Conservation (phyloP, 2,329 filamentous ascomycete species). For the Trichoderma guizhouense region DNA sequence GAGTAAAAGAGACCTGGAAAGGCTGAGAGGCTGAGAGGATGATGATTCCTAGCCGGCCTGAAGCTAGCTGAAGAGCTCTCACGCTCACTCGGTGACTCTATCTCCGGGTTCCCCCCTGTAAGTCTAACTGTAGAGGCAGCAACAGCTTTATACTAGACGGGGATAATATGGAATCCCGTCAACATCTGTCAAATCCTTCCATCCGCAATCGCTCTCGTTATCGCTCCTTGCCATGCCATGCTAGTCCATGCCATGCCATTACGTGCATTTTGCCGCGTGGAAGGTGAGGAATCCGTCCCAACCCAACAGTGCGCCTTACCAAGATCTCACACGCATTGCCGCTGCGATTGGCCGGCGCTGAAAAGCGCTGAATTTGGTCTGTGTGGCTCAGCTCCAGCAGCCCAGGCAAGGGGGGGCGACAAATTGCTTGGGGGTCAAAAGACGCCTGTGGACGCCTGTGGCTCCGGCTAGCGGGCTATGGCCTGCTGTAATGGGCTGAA, state of each 20-base stretch:
- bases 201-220: neutral
- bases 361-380: neutral
- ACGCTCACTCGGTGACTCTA: neutral
- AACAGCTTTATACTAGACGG: too few species aligned
- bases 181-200: neutral
- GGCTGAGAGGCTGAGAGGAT: neutral
- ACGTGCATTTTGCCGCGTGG: slow-evolving; percentile 2
- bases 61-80: neutral
- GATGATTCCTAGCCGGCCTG: neutral
- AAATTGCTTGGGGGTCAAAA: neutral
- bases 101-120: neutral
- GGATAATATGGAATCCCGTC: neutral
- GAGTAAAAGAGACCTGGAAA: neutral
- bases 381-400: neutral
- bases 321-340: neutral
- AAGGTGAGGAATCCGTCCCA: neutral
- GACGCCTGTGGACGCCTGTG: neutral
- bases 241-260: neutral
- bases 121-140: neutral
- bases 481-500: neutral
- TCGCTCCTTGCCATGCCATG: neutral
- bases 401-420: neutral
- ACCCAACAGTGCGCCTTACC: neutral
- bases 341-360: neutral
- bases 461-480: neutral